A percentile compares a stretch with the other conserved stretches of the same genome.
Conservation (phyloP, 345 rosid species). For the Eucalyptus melliodora region DNA sequence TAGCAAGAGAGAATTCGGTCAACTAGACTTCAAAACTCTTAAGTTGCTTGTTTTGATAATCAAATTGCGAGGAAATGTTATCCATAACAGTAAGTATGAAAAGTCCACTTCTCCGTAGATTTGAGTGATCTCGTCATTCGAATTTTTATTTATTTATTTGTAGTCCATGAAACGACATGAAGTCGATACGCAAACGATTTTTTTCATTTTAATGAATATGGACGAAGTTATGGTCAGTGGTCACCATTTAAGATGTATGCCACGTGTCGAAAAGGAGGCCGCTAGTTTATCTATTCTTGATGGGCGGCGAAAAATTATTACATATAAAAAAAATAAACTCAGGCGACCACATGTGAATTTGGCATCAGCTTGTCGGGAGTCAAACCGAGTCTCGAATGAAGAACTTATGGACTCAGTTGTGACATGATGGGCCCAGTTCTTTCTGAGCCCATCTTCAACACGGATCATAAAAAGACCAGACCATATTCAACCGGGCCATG, state of each 20-base stretch:
- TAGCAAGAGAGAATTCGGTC: background rate
- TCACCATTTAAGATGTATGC: background rate
- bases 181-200: background rate
- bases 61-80: background rate
- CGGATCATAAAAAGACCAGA: background rate
- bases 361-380: background rate
- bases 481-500: background rate
- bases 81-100: background rate
- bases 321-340: background rate
- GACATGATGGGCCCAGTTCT: background rate
- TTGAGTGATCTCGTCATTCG: background rate
- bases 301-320: background rate
- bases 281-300: background rate
- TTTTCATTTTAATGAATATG: background rate
- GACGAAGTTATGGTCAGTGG: background rate
- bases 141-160: background rate
- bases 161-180: background rate
- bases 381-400: background rate
- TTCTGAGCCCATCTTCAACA: background rate
- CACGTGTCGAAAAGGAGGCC: background rate
- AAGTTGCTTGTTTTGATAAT: too few relatives aligned
- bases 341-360: background rate
- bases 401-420: background rate
- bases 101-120: background rate
- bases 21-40: background rate